Evolutionary conservation across 2,329 filamentous ascomycete genomes (phyloP), one percentile per base, ranked within the genome.

Genomic region (Gaeumannomyces sp.): DNA sequence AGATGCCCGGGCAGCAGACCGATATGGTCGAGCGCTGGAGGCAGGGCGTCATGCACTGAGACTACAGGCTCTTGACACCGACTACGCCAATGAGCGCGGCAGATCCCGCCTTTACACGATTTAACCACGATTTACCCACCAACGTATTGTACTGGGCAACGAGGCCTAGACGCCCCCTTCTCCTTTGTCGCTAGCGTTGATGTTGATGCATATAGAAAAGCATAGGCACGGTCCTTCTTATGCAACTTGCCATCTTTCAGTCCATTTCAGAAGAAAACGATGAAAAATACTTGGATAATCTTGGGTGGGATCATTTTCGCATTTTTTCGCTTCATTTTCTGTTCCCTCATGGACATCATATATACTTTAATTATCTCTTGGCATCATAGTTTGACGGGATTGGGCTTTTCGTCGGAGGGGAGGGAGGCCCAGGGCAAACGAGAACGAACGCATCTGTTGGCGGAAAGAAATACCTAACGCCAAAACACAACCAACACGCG

Each of bases 21-120:
- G 73, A 76, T 60, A 73, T 69, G 62, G 74, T 76, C 14, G 74
- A 76, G 70, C 68, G 71, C 25, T 76, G 74, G 74, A 70, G 74
- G 31, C 73, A 75, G 67, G 66, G 71, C 22, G 71, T 76, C 16
- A 64, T 67, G 66, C 71, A 71, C 25, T 70, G 38, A 53, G 16
- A 22, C 22, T 1, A 31, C 29, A 7, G 19, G n/a, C 56, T 25
- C 56, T 7, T 2, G 27, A 13, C 56, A 14, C n/a, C n/a, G 8
- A 14, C 56, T 28, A 27, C 38, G 56, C n/a, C 56, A 58, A 28
- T 8, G 13, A 27, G n/a, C 22, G 27, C 25, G 25, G 19, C 27
- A 64, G 25, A 13, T 35, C 8, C 31, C 27, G 45, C 35, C 22
- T 28, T 56, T 19, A n/a, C 14, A 29, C 25, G 56, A 56, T 25